Evolutionary conservation across 1,284 basidiomycete genomes (phyloP), one percentile per base, ranked within the genome.

Genomic region (Malassezia obtusa): DNA sequence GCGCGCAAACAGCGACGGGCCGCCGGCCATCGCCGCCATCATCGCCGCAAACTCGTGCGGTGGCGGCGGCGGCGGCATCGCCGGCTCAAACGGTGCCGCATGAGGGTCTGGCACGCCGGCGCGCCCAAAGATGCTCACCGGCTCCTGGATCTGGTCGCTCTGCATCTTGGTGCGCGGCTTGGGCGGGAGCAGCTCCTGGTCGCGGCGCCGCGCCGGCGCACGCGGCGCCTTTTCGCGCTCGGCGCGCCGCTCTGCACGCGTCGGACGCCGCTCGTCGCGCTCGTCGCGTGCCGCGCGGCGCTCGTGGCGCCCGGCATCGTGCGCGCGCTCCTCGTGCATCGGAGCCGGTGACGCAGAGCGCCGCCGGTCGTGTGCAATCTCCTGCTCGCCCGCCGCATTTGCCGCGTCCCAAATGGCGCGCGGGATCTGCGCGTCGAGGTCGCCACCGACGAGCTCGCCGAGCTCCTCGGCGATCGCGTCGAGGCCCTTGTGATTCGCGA

Each of bases 401-500:
- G 67, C 62, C 33, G 58, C 50, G 6, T 44, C 50, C 61, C 67
- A 74, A 11, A 74, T 45, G 63, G 62, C 65, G 1, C 49, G 40
- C 4, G 66, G 63, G 36, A 74, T 62, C 0, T 36, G 33, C 12
- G 61, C 33, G 25, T 68, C 61, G 26, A 65, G 68, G 24, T 67
- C 70, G 7, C 59, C 49, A 31, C 70, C 70, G 14, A 72, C 57
- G 25, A 72, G 56, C 17, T 72, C 69, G 33, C 60, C 46, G 36
- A 72, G 60, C 58, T 72, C 69, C 19, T 60, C 57, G 4, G 62
- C 64, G 52, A 72, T 64, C 52, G 65, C 62, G 4, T 62, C 62
- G 4, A 58, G 49, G 15, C 65, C 59, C 55, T 72, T 72, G 41
- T 63, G 62, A 32, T 72, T 72, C 30, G 68, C 68, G 31, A 73